Base-by-base conservation (phyloP, 2,329 filamentous ascomycete genomes). In the Dactylellina sp. region DNA sequence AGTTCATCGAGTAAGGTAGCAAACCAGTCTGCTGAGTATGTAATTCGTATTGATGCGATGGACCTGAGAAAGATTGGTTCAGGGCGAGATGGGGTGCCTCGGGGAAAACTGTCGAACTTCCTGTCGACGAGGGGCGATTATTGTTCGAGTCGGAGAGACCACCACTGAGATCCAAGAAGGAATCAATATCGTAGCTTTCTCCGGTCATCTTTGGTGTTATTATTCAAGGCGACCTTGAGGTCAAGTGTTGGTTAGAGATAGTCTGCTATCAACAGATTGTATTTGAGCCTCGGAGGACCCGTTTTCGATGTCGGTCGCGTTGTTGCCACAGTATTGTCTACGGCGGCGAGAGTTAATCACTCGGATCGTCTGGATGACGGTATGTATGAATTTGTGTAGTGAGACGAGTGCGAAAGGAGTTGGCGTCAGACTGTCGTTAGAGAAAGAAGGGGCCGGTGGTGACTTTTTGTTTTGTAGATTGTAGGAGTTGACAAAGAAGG, bases 1-100 rank as follows among this genome's bases (percentile, higher is more conserved):
- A 65, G 53, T 88, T 91, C 76, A 95, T 84, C 59, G 92, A 93
- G 75, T 93, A 93, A 0, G 92, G 89, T 0, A 95, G 92, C 28
- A 97, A 89, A 76, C 93, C 93, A 2, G 95, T 97, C 84, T 97
- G 93, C 81, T 99, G 95, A 83, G 92, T 91, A 84, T 97, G 96
- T 80, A 92, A 89, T 79, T 93, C 91, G 84, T 98, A 98, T 82
- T 96, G 92, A 83, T 97, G 93, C 81, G 92, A 97, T 7, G 95
- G 94, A 37, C 89, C 91, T 52, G 88, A 89, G 79, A 93, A 87
- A 18, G 75, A 75, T 50, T 77, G 76, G 37, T 71, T 77, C 32
- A 70, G 56, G 20, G 74, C 60, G 22, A 77, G 75, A 56, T 77
- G 72, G 22, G 76, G 77, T 32, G 77, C 75, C 56, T 77, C 72